Evolutionary conservation across 202 grass and related monocot genomes (phyloP), one percentile per base, ranked within the genome.

Genomic region (Carex arenaria): DNA sequence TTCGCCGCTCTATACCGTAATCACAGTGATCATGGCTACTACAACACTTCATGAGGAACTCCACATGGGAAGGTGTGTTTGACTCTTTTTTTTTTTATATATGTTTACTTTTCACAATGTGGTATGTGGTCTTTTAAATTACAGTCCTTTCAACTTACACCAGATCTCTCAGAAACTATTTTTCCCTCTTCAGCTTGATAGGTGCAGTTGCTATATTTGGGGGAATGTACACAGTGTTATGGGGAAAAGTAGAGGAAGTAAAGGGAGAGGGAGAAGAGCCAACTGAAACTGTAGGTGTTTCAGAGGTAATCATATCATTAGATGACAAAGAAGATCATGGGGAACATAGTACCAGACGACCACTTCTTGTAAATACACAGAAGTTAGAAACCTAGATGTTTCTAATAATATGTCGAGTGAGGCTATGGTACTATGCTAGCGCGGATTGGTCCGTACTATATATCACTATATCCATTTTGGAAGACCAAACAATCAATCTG

Each of bases 181-280:
- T 56, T 56, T 56, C 4, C 53, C 26, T 1, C 1, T 60, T 43
- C 86, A 92, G 93, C 86, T 72, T 92, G 55, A 40, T 90, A 47
- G 90, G 90, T 68, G 85, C 93, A 42, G 43, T 84, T 73, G 76
- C 79, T 6, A 89, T 95, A 57, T 78, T 95, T 32, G 40, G 74
- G 3, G 90, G 88, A 1, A 19, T 92, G 67, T 95, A 89, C 63
- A 54, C 84, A 2, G 90, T 95, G 62, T 42, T 95, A 60, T 92
- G 93, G 88, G 90, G 90, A 15, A 92, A 95, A 90, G 93, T 86
- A 38, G 80, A 86, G 26, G 88, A 95, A 11, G 8, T 42, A 0
- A 85, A 82, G 17, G 23, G 18, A 14, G 61, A 86, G 85, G 55
- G 13, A 59, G 64, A n/a, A 11, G 34, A 80, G 42, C 26, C 61